phyloP scores from a whole-genome alignment of 768 basidiomycete genomes.

The Lanmaoa pseudosensibilis region DNA sequence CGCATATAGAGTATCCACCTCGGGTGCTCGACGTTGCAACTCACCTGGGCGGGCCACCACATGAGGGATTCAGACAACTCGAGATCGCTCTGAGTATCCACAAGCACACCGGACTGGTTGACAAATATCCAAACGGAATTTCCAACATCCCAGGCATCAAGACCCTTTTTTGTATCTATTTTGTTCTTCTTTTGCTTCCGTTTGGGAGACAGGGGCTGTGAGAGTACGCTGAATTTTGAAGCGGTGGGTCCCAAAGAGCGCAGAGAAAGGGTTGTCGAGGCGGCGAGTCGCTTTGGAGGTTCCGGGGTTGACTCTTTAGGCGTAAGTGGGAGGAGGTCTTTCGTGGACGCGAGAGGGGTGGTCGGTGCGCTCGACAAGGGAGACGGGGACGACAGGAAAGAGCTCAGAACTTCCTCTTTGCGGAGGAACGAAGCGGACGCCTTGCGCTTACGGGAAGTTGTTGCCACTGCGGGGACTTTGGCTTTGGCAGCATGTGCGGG shows the following conservation, averaged over 20 bases:
- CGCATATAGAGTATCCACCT: constrained; percentile 7
- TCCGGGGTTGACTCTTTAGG: not conserved
- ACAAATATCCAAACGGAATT: constrained; percentile 55
- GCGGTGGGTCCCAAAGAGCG: constrained; percentile 2
- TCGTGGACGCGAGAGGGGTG: constrained; percentile 11
- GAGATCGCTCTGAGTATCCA: constrained; percentile 30
- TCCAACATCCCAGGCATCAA: constrained; percentile 31
- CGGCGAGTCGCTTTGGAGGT: constrained; percentile 4
- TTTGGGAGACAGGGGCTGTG: constrained; percentile 24
- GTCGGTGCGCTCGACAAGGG: constrained; percentile 30
- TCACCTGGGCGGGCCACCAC: constrained; percentile 77
- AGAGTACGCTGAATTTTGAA: constrained; percentile 10
- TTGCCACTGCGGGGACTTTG: constrained; percentile 9
- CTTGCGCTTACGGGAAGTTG: constrained; percentile 32
- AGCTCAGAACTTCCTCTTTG: constrained; percentile 7
- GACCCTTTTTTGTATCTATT: not conserved
- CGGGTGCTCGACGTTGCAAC: constrained; percentile 7
- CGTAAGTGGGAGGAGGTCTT: constrained; percentile 13
- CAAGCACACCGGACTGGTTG: constrained; percentile 39
- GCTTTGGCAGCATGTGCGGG: constrained; percentile 14
- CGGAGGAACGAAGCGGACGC: constrained; percentile 8
- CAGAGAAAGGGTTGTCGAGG: constrained; percentile 17
- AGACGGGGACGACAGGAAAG: constrained; percentile 22
- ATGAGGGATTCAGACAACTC: constrained; percentile 27
- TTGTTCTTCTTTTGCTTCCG: constrained; percentile 22